Evolutionary conservation across 306 rosid species (phyloP), one percentile per base, ranked within the genome.

Genomic region (Citrullus amarus): DNA sequence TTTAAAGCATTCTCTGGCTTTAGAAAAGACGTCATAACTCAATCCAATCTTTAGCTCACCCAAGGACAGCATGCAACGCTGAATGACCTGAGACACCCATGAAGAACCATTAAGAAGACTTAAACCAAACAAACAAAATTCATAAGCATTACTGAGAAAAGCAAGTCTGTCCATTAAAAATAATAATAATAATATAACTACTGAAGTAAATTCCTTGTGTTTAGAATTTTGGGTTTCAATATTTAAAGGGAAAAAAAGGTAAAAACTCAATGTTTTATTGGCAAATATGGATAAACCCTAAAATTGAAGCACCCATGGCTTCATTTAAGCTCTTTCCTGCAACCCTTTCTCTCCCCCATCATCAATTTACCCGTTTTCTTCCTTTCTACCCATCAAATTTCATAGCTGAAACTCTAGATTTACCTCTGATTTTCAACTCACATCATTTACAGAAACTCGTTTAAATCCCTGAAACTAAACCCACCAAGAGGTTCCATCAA

Each of bases 1-100:
- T 88, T 88, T 83, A 88, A 61, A 71, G 92, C 92, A 66, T 88
- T 88, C 65, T 88, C 92, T 50, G 92, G 92, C 63, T 88, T 88
- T 17, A 86, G 83, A 78, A 83, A 88, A 74, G 80, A 84, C 69
- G 88, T 36, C 92, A 88, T 88, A 30, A 36, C 77, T 51, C 60
- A 66, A 18, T 65, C 60, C 20, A 83, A 76, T 44, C 39, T 41
- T 74, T 66, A 70, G 78, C 75, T 63, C 44, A 14, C 80, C 30
- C 60, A 63, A 28, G 46, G 32, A 44, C 56, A 68, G 81, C 75
- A 73, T 79, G 77, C 68, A 81, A 68, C 56, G 36, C 3, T 25
- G 44, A 66, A 44, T 62, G 60, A 82, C 86, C 88, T 83, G 54
- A 60, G 50, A 53, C 57, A 53, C 6, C 57, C 48, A 43, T 8